Percentiles rank a stretch among this genome's conserved stretches.
phyloP scores from a whole-genome alignment of 2,329 filamentous ascomycete genomes.

The Aspergillus neotritici region DNA sequence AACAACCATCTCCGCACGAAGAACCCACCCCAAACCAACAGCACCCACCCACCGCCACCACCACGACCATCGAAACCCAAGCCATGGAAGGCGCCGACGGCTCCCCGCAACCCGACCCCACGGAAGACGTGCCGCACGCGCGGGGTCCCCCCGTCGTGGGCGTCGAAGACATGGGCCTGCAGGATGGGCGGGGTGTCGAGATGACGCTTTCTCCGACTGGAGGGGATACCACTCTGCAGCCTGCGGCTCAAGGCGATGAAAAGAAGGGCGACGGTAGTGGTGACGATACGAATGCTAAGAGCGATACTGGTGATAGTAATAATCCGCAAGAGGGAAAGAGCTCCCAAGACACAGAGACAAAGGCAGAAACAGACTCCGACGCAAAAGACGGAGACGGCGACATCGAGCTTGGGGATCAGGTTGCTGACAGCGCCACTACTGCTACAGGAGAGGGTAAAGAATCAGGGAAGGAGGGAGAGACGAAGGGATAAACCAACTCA shows the following conservation, averaged over 20 bases:
- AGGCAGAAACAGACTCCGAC: constrained; percentile 3
- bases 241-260: constrained; percentile 5
- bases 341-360: constrained; percentile 6
- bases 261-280: not conserved
- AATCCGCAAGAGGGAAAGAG: no score
- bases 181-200: constrained; percentile 47
- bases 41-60: constrained; percentile 3
- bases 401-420: constrained; percentile 33
- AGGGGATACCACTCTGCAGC: constrained; percentile 5
- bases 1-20: not conserved
- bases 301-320: no score
- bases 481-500: no score
- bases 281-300: no score
- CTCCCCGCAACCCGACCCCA: constrained; percentile 44
- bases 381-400: constrained; percentile 27
- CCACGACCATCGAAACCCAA: constrained; percentile 15
- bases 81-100: constrained; percentile 11
- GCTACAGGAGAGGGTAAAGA: constrained; percentile 5
- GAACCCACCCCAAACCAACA: constrained; percentile 3
- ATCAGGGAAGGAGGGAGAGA: not conserved
- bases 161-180: constrained; percentile 78
- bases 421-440: constrained; percentile 8
- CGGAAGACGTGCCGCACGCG: constrained; percentile 66
- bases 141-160: constrained; percentile 81
- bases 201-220: constrained; percentile 29